Evolutionary conservation across 192 early-diverging fungal species (phyloP), one percentile per base, ranked within the genome.

Genomic region (Nowakowskiella sp.): DNA sequence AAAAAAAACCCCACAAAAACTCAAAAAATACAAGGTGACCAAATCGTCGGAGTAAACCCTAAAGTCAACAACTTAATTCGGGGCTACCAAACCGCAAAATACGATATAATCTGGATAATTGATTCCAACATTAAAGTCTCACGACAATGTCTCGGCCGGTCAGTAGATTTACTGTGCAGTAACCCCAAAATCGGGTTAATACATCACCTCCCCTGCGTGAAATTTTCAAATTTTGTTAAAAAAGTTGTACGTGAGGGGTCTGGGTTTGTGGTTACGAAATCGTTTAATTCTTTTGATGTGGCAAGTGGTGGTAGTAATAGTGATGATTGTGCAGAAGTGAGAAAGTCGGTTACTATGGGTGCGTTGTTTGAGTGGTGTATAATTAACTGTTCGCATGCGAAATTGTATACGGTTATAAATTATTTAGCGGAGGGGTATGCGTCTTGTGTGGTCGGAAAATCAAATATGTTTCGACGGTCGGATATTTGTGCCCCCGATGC

Each of bases 361-460:
- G 78, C 90, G 2, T 68, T 84, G 67, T 74, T 99, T 3, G 95
- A 99, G 53, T 73, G 78, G 52, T 77, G 86, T 4, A 95, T 91
- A 70, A 64, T 99, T 47, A 80, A 85, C 58, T 87, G 90, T 19
- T 84, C 84, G 30, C 95, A 99, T 61, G 94, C 92, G 31, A 89
- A 90, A 54, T 89, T 94, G 85, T 99, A 99, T 58, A 72, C 87
- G 34, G 86, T 87, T 30, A 90, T 99, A 70, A 99, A 99, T 67
- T 78, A 78, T 45, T 62, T 89, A 7, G 86, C 78, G 8, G 64
- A 90, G 5, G n/a, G n/a, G n/a, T n/a, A n/a, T n/a, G 88, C 87
- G 31, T 87, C 84, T 46, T 96, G 92, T 64, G 68, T 99, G 28
- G 85, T 94, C 66, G 95, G 95, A 24, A 99, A 99, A 59, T 91